Conservation (phyloP, 2,329 filamentous ascomycete genomes). For the Fusarium lateritium region DNA sequence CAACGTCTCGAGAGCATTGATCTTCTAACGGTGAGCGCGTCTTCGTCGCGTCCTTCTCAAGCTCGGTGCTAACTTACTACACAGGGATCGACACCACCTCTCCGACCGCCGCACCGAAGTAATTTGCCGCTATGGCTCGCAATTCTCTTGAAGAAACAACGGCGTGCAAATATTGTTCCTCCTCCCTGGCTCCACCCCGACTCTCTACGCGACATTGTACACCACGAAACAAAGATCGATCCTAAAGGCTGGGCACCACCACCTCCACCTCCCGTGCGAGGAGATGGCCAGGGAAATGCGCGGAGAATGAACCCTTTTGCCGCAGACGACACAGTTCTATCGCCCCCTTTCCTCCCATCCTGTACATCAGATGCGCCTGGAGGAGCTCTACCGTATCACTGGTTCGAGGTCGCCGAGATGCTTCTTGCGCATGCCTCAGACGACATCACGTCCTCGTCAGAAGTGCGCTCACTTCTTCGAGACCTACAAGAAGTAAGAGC, state of each 20-base stretch:
- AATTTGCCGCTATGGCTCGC: constrained; percentile 94
- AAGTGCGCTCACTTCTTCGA: constrained; percentile 80
- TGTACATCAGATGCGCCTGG: constrained; percentile 79
- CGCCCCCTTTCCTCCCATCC: constrained; percentile 84
- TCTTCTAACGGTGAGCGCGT: constrained; percentile 82
- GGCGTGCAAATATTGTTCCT: constrained; percentile 91
- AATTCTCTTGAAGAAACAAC: constrained; percentile 92
- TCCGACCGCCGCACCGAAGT: constrained; percentile 85
- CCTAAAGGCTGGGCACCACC: constrained; percentile 83
- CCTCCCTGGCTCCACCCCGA: constrained; percentile 89
- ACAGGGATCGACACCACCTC: constrained; percentile 82
- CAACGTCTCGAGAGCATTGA: constrained; percentile 89
- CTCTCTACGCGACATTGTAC: constrained; percentile 82
- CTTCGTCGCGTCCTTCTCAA: constrained; percentile 32
- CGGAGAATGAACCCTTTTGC: constrained; percentile 50
- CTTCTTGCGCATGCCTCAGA: constrained; percentile 88
- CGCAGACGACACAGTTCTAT: constrained; percentile 58
- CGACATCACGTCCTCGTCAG: constrained; percentile 81
- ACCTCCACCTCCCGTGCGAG: constrained; percentile 73
- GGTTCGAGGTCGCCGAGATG: constrained; percentile 91
- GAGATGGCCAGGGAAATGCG: constrained; percentile 62
- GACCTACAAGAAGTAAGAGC: constrained; percentile 90
- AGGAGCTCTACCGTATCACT: constrained; percentile 89
- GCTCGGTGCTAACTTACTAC: constrained; percentile 32
- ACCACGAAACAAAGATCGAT: constrained; percentile 82